Evolutionary conservation across 345 rosid genomes (phyloP), one percentile per base, ranked within the genome.

Genomic region (Viola odorata): DNA sequence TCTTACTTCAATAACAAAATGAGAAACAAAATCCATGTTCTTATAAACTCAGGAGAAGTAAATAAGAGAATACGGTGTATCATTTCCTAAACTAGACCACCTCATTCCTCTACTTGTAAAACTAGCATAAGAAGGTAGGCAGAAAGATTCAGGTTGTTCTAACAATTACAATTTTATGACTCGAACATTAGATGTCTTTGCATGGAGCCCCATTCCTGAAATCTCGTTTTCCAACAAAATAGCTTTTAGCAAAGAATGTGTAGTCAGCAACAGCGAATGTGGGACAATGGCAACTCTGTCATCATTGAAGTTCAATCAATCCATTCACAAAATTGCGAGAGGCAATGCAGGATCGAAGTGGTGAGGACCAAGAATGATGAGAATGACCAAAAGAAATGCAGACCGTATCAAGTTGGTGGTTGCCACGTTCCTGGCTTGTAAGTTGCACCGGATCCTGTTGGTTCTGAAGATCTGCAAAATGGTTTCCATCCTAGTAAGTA

Each of bases 351-450:
- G 45, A 57, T 39, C 41, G 0, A 50, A 44, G 37, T 0, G 11
- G 54, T 41, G 57, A 60, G 41, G 39, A 37, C 14, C 32, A 37
- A 4, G 40, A 63, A 45, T 60, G 55, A 42, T 49, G 15, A 55
- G 58, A 65, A 11, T 5, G 5, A 41, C 16, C 64, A 15, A n/a
- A 23, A 45, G 44, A 36, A 37, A 60, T 50, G 1, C 32, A 23
- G 2, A 23, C 15, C 37, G 63, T 53, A 54, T 85, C 84, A 85
- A 38, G 88, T 75, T 32, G 99, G 96, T 1, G 99, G 91, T 63
- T 88, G 99, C 99, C 99, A 94, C 60, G 95, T 84, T 75, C 97
- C 99, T 1, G 97, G 96, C 76, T 66, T 81, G 76, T 65, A 94
- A 52, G 90, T 77, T 75, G 85, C 69, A 58, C 99, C 96, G 12